Evolutionary conservation across 495 filamentous ascomycete species (phyloP), one percentile per base, ranked within the genome.

Genomic region (Hypoxylon cercidicola): DNA sequence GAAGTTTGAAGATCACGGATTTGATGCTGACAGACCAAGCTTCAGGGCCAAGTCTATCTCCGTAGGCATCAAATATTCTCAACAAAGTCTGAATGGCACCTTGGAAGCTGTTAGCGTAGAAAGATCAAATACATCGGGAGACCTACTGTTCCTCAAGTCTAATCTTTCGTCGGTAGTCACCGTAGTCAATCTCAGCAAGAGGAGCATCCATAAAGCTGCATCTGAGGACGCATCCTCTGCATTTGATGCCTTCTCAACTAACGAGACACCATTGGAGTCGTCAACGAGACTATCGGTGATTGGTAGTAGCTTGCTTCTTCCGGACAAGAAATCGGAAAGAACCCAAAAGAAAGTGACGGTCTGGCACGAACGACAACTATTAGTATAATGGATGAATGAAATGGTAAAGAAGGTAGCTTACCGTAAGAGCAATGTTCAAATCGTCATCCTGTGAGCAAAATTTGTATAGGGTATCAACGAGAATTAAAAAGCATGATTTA

Each of bases 321-420:
- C 72, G 0, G 80, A 84, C 16, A 98, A 82, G 62, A 91, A 96
- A 73, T 97, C 93, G 1, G 95, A 97, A 11, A 96, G 85, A 62
- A 92, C 93, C 90, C 93, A 97, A 77, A 96, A 97, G 70, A 96
- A 96, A 0, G 94, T 96, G 10, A 95, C 89, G 1, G 92, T 93
- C 85, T 89, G 56, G 9, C 23, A 62, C 25, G 25, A 3, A 28
- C 25, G 13, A 28, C 11, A 41, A 21, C 32, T 19, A 71, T 79
- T 55, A 77, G 76, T 34, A 43, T 1, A 18, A 20, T 20, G 1
- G n/a, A 4, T 44, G 15, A 0, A 0, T 3, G n/a, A 12, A 11
- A 1, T 19, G 6, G 0, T 20, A 18, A 12, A 23, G 15, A 30
- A 5, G 15, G 30, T 7, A 0, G 68, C 84, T 74, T 78, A 89